Evolutionary conservation across 176 grass and related monocot genomes (phyloP), one percentile per base, ranked within the genome.

Genomic region (Avena eriantha): DNA sequence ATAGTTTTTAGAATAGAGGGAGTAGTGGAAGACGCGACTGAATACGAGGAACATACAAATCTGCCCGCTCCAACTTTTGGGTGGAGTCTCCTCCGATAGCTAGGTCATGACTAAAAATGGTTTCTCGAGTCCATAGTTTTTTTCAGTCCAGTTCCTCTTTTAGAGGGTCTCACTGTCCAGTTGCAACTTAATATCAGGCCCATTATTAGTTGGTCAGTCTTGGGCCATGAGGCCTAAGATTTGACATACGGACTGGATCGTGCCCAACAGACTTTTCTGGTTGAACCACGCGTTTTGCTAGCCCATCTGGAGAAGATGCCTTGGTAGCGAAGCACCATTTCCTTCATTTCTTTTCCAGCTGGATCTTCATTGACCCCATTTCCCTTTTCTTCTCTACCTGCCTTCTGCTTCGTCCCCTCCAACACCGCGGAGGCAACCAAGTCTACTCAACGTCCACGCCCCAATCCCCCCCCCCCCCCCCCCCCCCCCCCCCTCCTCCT

Each of bases 401-500:
- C 10, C 11, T 36, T 73, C 17, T 81, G 53, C 76, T 54, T 76
- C 84, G 36, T 76, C 69, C 36, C 26, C 47, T 24, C 21, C 7
- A 63, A 26, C 47, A 24, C 36, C 26, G 51, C 69, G 46, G 8
- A 45, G 54, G 13, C 60, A 41, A 33, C 84, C 60, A 64, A 83
- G 78, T 88, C 89, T 12, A 55, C 64, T 65, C 87, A 54, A 23
- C 86, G 51, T 82, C 69, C 81, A 43, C 91, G 70, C 83, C 17
- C 49, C 50, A 58, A 80, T 57, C 43, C 41, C 4, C 78, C 33
- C 41, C 6, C 78, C 85, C 78, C 41, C 4, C 78, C 33, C 41
- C 6, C 78, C 85, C 78, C 43, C 41, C 4, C 78, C 33, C 41
- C 6, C 78, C 85, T n/a, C n/a, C n/a, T n/a, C 78, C 49, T 3